These are phyloP conservation scores for Saturnispora diversa DNA, from an alignment of 805 yeast species.

Conservation along the genomic window DNA sequence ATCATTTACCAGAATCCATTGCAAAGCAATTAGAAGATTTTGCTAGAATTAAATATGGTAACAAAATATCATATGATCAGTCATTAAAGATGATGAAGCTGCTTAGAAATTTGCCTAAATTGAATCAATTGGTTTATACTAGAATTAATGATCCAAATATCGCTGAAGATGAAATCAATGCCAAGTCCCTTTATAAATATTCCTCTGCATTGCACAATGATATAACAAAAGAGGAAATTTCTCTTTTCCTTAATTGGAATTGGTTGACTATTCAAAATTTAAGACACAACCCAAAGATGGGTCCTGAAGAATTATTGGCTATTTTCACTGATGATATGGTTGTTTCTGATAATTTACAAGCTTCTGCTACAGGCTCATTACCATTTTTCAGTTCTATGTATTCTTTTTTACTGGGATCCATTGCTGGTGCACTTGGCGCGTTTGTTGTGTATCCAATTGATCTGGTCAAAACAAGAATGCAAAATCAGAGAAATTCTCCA, in stretches of 20 bases:
- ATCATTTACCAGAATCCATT: conserved; percentile 39
- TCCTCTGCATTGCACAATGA: conserved; percentile 17
- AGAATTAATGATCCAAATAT: conserved; percentile 21
- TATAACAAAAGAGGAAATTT: conserved; percentile 24
- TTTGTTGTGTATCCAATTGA: conserved; percentile 96
- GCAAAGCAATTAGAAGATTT: conserved; percentile 48
- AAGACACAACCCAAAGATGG: conserved; percentile 21
- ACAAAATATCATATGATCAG: conserved; percentile 40
- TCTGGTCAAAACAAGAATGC: conserved; percentile 93
- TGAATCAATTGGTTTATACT: conserved; percentile 27
- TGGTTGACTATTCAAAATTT: conserved; percentile 24
- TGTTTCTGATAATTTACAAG: conserved; percentile 31
- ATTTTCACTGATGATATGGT: conserved; percentile 47
- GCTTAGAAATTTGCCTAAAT: conserved; percentile 30
- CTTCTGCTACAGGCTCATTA: conserved; percentile 39
- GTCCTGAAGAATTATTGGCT: conserved; percentile 28
- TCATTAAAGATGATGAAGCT: conserved; percentile 41
- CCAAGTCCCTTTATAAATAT: conserved; percentile 13
- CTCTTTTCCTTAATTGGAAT: conserved; percentile 32
- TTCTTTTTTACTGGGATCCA: conserved; percentile 82
- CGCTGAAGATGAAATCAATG: conserved; percentile 14
- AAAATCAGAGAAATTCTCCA: conserved; percentile 73
- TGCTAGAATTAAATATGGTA: conserved; percentile 31
- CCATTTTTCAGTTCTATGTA: conserved; percentile 80
- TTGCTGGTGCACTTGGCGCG: conserved; percentile 98